These are phyloP conservation scores for Rugonectria rugulosa DNA, from an alignment of 2,329 filamentous ascomycete species.

Conservation along the genomic window DNA sequence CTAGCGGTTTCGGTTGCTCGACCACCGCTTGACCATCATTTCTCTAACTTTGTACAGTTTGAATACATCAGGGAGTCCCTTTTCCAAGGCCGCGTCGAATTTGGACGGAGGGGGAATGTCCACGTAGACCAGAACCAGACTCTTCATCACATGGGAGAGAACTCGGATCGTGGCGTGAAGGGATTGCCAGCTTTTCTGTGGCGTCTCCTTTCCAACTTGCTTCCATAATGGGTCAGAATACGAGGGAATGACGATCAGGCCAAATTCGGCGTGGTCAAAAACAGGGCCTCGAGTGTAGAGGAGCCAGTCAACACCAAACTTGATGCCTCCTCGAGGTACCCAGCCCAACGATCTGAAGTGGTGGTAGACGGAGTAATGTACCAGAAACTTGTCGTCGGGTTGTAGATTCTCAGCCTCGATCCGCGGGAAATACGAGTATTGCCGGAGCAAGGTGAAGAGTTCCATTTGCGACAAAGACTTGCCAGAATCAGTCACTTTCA, in stretches of 20 bases:
- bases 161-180: constrained; percentile 90
- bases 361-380: constrained; percentile 91
- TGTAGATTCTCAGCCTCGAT: constrained; percentile 53
- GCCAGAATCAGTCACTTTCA: constrained; percentile 66
- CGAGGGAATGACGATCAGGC: constrained; percentile 81
- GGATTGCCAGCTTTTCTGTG: constrained; percentile 75
- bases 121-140: constrained; percentile 86
- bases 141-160: constrained; percentile 89
- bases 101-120: constrained; percentile 78
- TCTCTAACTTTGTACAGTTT: constrained; percentile 79
- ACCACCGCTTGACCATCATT: constrained; percentile 83
- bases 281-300: constrained; percentile 92
- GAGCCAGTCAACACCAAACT: constrained; percentile 95
- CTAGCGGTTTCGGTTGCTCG: constrained; percentile 75
- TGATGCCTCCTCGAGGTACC: constrained; percentile 91
- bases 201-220: constrained; percentile 57
- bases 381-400: constrained; percentile 83
- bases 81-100: constrained; percentile 51
- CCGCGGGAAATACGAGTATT: constrained; percentile 72
- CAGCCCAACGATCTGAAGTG: constrained; percentile 96
- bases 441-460: constrained; percentile 73
- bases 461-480: constrained; percentile 58
- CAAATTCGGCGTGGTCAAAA: constrained; percentile 95
- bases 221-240: constrained; percentile 81
- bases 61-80: constrained; percentile 70